Evolutionary conservation across 805 yeast species (phyloP), one percentile per base, ranked within the genome.

Genomic region (Kluyveromyces wickerhamii): DNA sequence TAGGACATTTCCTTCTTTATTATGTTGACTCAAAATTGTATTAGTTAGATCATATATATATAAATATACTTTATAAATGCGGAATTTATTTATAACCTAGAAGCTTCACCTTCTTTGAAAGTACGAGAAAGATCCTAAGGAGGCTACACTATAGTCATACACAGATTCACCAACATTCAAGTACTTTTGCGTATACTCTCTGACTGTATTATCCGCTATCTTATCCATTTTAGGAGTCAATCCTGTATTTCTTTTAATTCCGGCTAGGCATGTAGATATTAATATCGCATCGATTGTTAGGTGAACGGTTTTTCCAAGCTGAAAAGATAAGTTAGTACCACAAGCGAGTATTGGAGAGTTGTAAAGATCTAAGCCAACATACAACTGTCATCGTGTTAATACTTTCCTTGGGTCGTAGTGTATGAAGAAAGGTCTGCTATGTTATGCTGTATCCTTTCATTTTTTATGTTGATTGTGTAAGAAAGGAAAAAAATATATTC

Each of bases 161-260:
- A 81, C 62, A 57, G 77, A 75, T 51, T 92, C 98, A n/a, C 98
- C 98, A 19, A 79, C 53, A 34, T 76, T 81, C 42, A 92, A 67
- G 54, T 88, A 92, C 52, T 75, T 79, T 22, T 63, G 61, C 4
- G 79, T 64, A 47, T 76, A 77, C 24, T 64, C 61, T 43, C 67
- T 68, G 4, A 72, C 57, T 6, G 71, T 71, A 13, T 63, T 59
- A 36, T 67, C 65, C 9, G 60, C 59, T n/a, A 77, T 48, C 1
- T 58, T 29, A 9, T 71, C 72, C 9, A 72, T 43, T 47, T 79
- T 72, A 22, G 79, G 77, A 1, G 74, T 69, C 18, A 81, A 60
- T 0, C 92, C 89, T 1, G 89, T 74, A 45, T 72, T 74, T 54
- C 84, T 71, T 55, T 75, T 79, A 29, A 82, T 71, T 1, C 88